Evolutionary conservation across 1,284 basidiomycete species (phyloP), one percentile per base, ranked within the genome.

Genomic region (Boletus albobrunnescens): DNA sequence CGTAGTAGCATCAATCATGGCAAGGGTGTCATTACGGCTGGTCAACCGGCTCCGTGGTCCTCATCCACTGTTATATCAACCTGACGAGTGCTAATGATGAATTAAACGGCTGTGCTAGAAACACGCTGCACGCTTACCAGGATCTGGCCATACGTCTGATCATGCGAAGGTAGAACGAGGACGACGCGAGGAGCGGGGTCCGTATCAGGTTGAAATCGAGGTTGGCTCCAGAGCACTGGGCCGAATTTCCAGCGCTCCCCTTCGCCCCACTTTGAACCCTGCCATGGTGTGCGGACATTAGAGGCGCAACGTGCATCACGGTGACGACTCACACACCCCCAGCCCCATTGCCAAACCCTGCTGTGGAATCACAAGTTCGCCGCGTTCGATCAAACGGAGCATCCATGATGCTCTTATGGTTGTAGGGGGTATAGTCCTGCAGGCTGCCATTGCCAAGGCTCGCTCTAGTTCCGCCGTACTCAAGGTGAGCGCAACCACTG

Each of bases 401-500:
- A 16, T 35, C 20, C 50, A 22, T 37, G 26, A 20, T 35, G 26
- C 19, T 6, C 17, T 40, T 28, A 30, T 45, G 32, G 37, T 35
- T 28, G 5, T 22, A n/a, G 28, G 36, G 43, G 37, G 30, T 46
- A 44, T 32, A 19, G 44, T 41, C 27, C 22, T 38, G 35, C 47
- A 38, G 46, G 46, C 12, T 16, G 20, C 20, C 28, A 39, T 43
- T 46, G 46, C 41, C 26, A 27, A 22, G 22, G 6, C 13, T 10
- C 37, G 20, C 35, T 40, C 6, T 36, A 39, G 36, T 14, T 27
- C 20, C 41, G 22, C n/a, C 10, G n/a, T 27, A 27, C 40, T 40
- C 47, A 40, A 39, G 44, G 50, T 22, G 51, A 47, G 37, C 24
- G 35, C 40, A 41, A 30, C 20, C 24, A 36, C 32, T 14, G 12